Conservation (phyloP, 108 stramenopile genomes). For the Fragilariopsis cylindrus region DNA sequence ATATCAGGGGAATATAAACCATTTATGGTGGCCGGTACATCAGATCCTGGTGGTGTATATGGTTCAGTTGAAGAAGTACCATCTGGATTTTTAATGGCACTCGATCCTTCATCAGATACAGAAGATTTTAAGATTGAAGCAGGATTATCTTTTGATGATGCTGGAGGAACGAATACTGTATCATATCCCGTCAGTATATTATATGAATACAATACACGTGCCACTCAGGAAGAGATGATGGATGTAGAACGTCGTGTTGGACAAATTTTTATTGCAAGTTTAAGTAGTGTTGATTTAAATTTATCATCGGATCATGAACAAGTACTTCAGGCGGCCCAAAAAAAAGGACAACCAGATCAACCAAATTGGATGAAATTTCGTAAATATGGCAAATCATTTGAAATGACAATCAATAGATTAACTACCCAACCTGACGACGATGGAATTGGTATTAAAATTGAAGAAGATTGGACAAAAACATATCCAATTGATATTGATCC, state of each 20-base stretch:
- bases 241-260: neutral
- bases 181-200: neutral
- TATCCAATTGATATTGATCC: slow-evolving; percentile 15
- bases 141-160: neutral
- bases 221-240: neutral
- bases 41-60: slow-evolving; percentile 16
- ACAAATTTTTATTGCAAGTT: slow-evolving; percentile 19
- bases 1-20: neutral
- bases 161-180: neutral
- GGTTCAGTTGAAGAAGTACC: neutral
- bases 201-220: neutral
- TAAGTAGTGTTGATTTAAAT: slow-evolving; percentile 9
- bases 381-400: slow-evolving; percentile 23
- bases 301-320: too few relatives aligned
- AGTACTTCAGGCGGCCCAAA: neutral
- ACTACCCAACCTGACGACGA: too few relatives aligned
- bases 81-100: slow-evolving; percentile 3
- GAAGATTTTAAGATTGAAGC: neutral
- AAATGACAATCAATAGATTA: slow-evolving; percentile 21
- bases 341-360: neutral
- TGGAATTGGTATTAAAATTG: neutral
- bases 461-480: slow-evolving; percentile 1
- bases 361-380: slow-evolving; percentile 23
- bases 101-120: neutral
- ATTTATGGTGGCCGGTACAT: slow-evolving; percentile 21